Conservation (phyloP, 352 stramenopile genomes). For the Thraustotheca clavata region DNA sequence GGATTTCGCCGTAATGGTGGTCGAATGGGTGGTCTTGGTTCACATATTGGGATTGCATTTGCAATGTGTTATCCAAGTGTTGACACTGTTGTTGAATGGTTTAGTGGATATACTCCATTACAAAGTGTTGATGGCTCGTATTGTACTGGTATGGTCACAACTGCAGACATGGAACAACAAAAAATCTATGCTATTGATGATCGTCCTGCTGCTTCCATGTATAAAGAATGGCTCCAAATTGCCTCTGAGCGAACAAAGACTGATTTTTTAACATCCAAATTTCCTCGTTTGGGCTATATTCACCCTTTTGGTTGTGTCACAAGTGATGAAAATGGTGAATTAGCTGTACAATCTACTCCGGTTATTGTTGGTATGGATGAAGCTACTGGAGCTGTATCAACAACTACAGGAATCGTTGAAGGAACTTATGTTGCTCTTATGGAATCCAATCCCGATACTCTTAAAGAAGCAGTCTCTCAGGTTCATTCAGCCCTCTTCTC, state of each 20-base stretch:
- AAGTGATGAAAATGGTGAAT: not conserved
- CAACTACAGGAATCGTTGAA: slow-evolving; percentile 62
- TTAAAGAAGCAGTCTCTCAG: slow-evolving; percentile 82
- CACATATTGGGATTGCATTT: slow-evolving; percentile 74
- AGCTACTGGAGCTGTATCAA: slow-evolving; percentile 60
- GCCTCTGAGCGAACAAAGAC: slow-evolving; percentile 65
- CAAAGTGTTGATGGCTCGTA: slow-evolving; percentile 53
- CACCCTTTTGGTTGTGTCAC: slow-evolving; percentile 68
- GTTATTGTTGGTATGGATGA: slow-evolving; percentile 82
- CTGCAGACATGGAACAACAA: slow-evolving; percentile 65
- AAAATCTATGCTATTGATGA: slow-evolving; percentile 82
- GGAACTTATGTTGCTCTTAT: slow-evolving; percentile 82
- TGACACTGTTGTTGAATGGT: slow-evolving; percentile 81
- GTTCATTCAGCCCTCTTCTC: slow-evolving; percentile 22
- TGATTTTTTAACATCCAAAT: slow-evolving; percentile 45
- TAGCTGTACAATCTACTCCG: slow-evolving; percentile 67
- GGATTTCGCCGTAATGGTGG: slow-evolving; percentile 72
- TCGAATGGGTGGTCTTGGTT: slow-evolving; percentile 63
- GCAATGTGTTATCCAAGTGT: slow-evolving; percentile 78
- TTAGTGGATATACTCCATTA: slow-evolving; percentile 77
- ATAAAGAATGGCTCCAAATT: slow-evolving; percentile 79
- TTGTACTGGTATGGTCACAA: slow-evolving; percentile 76
- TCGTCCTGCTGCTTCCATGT: slow-evolving; percentile 70
- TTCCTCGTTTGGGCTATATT: slow-evolving; percentile 72
- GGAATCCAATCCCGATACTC: slow-evolving; percentile 67